Conservation (phyloP, 352 stramenopile species). For the Globisporangium cederbergense region DNA sequence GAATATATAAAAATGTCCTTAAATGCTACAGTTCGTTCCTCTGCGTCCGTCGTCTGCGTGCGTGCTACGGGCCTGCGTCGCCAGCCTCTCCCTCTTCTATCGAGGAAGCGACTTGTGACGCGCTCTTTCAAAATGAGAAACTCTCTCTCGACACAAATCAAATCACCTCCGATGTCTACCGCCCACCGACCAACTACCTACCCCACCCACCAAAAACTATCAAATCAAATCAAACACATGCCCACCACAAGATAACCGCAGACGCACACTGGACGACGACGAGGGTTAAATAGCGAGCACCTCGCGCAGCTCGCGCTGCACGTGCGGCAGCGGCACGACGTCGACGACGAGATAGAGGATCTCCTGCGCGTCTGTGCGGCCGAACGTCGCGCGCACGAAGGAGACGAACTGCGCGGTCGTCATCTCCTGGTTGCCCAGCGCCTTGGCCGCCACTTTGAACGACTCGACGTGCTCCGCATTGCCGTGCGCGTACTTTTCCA, state of each 20-base stretch:
- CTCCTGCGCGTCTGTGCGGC: constrained; percentile 46
- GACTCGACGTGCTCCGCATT: constrained; percentile 41
- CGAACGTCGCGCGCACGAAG: constrained; percentile 59
- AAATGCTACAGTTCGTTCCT: background rate
- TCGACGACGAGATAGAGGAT: constrained; percentile 63
- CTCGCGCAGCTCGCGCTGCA: constrained; percentile 56
- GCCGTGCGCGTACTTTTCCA: constrained; percentile 50
- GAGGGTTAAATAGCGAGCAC: constrained; percentile 36
- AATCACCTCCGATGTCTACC: background rate
- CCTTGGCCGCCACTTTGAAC: constrained; percentile 71
- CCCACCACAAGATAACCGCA: background rate
- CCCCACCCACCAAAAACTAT: background rate
- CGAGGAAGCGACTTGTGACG: background rate
- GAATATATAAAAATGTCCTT: background rate
- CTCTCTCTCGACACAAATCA: background rate
- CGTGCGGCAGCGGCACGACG: constrained; percentile 51
- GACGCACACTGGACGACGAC: background rate
- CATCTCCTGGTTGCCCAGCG: constrained; percentile 72
- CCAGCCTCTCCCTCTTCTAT: background rate
- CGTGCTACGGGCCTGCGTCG: background rate
- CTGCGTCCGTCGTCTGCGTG: background rate
- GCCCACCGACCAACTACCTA: background rate
- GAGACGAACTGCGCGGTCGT: constrained; percentile 52
- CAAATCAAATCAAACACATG: background rate
- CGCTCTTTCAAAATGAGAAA: background rate